These are phyloP conservation scores for Arachis stenosperma DNA, from an alignment of 306 rosid genomes.

Conservation along the genomic window DNA sequence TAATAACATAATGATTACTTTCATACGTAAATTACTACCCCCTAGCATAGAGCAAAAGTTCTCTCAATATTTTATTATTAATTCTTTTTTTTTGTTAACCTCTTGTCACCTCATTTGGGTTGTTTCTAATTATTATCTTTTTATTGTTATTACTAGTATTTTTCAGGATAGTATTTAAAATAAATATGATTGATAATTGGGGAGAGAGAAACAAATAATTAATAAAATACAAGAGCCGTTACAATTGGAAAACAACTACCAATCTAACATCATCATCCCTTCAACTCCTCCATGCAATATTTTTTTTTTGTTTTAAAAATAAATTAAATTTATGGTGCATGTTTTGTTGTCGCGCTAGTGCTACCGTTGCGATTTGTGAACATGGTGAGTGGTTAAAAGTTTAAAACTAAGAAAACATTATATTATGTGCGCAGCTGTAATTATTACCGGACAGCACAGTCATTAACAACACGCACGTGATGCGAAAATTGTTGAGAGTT, in stretches of 20 bases:
- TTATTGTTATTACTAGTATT: too few relatives aligned
- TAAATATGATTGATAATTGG: conserved; percentile 4
- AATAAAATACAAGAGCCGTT: conserved; percentile 40
- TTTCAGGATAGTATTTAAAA: too few relatives aligned
- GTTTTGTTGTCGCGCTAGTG: conserved; percentile 34
- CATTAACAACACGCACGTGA: conserved; percentile 26
- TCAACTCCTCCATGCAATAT: conserved; percentile 6
- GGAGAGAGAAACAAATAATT: conserved; percentile 30
- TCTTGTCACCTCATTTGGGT: conserved; percentile 13
- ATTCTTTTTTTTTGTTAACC: background rate
- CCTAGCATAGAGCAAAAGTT: background rate
- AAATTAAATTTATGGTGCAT: conserved; percentile 2
- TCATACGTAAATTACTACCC: background rate
- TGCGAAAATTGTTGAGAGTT: background rate
- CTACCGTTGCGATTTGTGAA: background rate
- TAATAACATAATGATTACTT: background rate
- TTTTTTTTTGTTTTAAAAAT: too few relatives aligned
- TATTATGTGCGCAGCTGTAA: too few relatives aligned
- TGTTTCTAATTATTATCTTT: background rate
- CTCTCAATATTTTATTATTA: background rate
- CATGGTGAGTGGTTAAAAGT: too few relatives aligned
- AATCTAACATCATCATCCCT: conserved; percentile 30
- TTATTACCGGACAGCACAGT: too few relatives aligned
- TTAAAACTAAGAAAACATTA: too few relatives aligned
- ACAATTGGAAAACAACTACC: conserved; percentile 51